Conservation (phyloP, 345 rosid genomes). For the Brassica incana region DNA sequence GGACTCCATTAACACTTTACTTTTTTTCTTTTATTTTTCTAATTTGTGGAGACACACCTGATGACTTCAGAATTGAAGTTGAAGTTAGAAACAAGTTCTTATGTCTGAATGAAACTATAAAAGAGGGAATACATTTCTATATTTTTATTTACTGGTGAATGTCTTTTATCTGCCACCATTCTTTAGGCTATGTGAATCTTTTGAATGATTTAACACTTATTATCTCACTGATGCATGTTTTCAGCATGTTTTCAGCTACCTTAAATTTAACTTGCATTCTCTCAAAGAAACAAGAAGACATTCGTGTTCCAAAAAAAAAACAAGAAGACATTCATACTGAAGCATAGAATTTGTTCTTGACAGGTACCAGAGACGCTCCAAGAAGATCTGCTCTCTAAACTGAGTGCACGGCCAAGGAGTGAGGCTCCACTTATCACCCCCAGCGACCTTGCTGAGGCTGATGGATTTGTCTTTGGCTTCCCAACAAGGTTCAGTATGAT, state of each 20-base stretch:
- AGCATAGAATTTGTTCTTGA: background rate
- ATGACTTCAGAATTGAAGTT: too few species aligned
- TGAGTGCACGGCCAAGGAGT: constrained; percentile 85
- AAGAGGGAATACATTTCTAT: background rate
- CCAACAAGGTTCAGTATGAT: background rate
- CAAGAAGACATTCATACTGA: too few species aligned
- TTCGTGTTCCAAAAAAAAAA: too few species aligned
- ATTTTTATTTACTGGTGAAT: background rate
- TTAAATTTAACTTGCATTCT: too few species aligned
- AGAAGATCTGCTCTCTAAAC: constrained; percentile 75
- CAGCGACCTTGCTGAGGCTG: constrained; percentile 81
- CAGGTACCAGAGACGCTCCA: constrained; percentile 88
- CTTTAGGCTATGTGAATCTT: background rate
- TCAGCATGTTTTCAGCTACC: background rate
- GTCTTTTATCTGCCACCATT: background rate
- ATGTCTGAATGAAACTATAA: background rate
- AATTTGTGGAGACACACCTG: too few species aligned
- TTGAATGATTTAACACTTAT: background rate
- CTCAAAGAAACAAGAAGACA: too few species aligned
- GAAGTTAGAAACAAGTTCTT: too few species aligned
- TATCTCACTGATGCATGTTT: background rate
- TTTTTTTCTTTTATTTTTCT: too few species aligned
- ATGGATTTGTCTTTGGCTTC: constrained; percentile 40
- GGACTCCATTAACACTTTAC: too few species aligned
- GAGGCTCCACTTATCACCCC: constrained; percentile 51